A percentile compares a stretch with the other conserved stretches of the same genome.
phyloP scores from a whole-genome alignment of 208 protist species.

The Phytomonas francai region DNA sequence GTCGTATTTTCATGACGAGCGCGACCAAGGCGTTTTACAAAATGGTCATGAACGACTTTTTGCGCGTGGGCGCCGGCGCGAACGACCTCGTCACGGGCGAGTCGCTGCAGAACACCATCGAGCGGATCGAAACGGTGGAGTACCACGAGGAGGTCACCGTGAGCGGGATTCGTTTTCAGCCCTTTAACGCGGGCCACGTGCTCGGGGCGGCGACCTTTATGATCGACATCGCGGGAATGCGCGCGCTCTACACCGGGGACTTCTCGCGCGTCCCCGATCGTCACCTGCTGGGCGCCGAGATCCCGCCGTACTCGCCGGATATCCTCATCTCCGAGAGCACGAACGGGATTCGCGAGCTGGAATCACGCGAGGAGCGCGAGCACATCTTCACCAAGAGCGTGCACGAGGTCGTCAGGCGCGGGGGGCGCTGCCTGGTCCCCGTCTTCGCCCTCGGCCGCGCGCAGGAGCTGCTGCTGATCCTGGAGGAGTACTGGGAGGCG shows the following conservation, averaged over 20 bases:
- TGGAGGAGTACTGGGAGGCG: conserved; percentile 98
- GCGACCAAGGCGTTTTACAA: conserved; percentile 96
- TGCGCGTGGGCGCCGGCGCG: conserved; percentile 85
- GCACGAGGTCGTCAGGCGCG: conserved; percentile 88
- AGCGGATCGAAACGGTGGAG: conserved; percentile 96
- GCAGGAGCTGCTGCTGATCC: conserved; percentile 98
- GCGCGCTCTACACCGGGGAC: conserved; percentile 98
- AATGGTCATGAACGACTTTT: conserved; percentile 95
- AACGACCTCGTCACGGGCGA: conserved; percentile 90
- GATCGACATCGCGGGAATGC: conserved; percentile 96
- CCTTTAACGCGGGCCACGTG: conserved; percentile 97
- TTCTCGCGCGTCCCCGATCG: conserved; percentile 97
- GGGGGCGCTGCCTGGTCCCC: conserved; percentile 96
- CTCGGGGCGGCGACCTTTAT: conserved; percentile 98
- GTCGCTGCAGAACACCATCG: conserved; percentile 91
- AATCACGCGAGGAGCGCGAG: conserved; percentile 94
- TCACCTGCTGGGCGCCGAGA: conserved; percentile 97
- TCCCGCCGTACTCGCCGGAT: conserved; percentile 89
- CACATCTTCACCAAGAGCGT: conserved; percentile 90
- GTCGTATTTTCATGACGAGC: conserved; percentile 96
- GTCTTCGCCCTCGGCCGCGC: conserved; percentile 97
- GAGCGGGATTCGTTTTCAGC: conserved; percentile 95
- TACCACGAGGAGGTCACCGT: conserved; percentile 95
- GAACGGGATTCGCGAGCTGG: conserved; percentile 95
- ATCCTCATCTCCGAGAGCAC: conserved; percentile 98